phyloP scores from a whole-genome alignment of 2,329 filamentous ascomycete species.

The Curvularia verruculosa region DNA sequence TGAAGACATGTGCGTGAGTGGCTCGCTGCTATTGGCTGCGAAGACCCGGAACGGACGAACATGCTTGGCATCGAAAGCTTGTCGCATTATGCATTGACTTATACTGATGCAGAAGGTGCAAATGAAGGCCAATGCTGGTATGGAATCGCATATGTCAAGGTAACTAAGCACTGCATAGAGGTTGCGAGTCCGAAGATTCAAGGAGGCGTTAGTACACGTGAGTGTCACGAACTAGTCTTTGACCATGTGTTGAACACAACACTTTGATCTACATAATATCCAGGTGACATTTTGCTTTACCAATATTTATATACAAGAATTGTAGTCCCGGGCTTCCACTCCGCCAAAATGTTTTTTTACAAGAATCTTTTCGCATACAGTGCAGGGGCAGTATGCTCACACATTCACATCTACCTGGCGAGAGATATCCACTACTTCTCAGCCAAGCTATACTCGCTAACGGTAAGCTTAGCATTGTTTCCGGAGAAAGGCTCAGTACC shows the following conservation, averaged over 20 bases:
- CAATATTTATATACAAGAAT: background rate
- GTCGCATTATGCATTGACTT: conserved; percentile 2
- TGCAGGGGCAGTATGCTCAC: background rate
- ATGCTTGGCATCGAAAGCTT: conserved; percentile 12
- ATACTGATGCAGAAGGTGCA: conserved; percentile 12
- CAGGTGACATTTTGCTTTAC: background rate
- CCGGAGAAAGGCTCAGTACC: conserved; percentile 65
- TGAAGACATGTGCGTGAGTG: conserved; percentile 14
- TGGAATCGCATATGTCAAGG: background rate
- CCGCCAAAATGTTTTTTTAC: conserved; percentile 3
- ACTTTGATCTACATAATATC: background rate
- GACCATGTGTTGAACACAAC: no score
- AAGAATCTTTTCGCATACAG: background rate
- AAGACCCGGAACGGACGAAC: background rate
- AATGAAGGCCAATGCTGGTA: conserved; percentile 45
- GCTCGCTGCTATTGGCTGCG: conserved; percentile 11
- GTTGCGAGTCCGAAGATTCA: background rate
- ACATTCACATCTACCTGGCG: background rate
- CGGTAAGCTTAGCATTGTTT: conserved; percentile 54
- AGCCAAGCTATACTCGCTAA: conserved; percentile 48
- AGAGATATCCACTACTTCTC: conserved; percentile 25
- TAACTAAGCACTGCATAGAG: conserved; percentile 14
- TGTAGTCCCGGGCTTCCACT: background rate
- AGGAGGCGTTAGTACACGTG: background rate
- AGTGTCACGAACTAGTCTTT: background rate